Conservation (phyloP, 2,329 filamentous ascomycete species). For the Volutella citrinella region DNA sequence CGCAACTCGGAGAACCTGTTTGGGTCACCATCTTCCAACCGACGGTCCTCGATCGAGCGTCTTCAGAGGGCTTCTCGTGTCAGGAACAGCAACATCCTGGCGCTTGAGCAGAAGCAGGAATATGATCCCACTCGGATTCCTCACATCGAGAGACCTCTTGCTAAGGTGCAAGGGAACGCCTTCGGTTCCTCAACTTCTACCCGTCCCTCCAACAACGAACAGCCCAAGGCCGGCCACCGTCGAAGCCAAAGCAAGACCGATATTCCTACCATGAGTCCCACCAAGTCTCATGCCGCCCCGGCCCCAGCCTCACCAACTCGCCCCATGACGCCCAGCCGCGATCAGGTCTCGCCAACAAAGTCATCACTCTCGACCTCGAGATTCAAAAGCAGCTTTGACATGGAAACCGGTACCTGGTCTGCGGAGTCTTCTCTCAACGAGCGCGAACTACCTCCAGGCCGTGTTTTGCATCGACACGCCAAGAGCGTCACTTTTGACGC, state of each 20-base stretch:
- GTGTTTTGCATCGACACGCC: slow-evolving; percentile 73
- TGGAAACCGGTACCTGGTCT: slow-evolving; percentile 65
- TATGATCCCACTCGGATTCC: slow-evolving; percentile 81
- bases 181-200: slow-evolving; percentile 59
- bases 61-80: slow-evolving; percentile 92
- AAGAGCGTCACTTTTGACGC: slow-evolving; percentile 98
- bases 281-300: slow-evolving; percentile 38
- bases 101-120: slow-evolving; percentile 85
- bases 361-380: slow-evolving; percentile 74
- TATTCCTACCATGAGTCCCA: slow-evolving; percentile 56
- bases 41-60: slow-evolving; percentile 90
- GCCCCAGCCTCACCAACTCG: slow-evolving; percentile 31
- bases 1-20: slow-evolving; percentile 72
- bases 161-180: slow-evolving; percentile 71
- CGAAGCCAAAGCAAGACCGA: slow-evolving; percentile 53
- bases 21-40: slow-evolving; percentile 67
- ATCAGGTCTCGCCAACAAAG: slow-evolving; percentile 77
- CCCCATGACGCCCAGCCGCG: slow-evolving; percentile 59
- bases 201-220: slow-evolving; percentile 45
- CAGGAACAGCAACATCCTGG: slow-evolving; percentile 97
- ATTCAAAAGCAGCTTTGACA: slow-evolving; percentile 67
- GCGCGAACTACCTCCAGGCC: slow-evolving; percentile 60
- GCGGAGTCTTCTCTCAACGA: slow-evolving; percentile 61
- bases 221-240: slow-evolving; percentile 42
- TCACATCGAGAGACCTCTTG: slow-evolving; percentile 77